phyloP scores from a whole-genome alignment of 1,139 yeast species.

The Pichia sp. region DNA sequence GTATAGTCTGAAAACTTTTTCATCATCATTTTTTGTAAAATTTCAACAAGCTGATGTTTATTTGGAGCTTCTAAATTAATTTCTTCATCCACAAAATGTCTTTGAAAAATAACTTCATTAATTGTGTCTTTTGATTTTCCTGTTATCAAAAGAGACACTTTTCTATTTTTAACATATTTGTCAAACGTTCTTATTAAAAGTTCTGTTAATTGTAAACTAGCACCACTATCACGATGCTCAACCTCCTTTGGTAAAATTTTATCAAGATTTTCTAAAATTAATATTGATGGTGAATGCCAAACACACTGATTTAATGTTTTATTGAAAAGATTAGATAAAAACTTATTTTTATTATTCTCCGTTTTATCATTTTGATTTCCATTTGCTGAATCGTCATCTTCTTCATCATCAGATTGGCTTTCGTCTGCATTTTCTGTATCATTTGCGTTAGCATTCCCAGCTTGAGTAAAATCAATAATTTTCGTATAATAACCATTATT shows the following conservation, averaged over 20 bases:
- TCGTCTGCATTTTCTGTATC: conserved; percentile 16
- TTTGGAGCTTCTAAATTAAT: conserved; percentile 64
- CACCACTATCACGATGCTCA: conserved; percentile 60
- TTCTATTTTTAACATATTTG: conserved; percentile 36
- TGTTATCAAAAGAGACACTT: conserved; percentile 50
- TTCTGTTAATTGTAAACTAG: conserved; percentile 55
- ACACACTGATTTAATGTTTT: conserved; percentile 55
- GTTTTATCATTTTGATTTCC: conserved; percentile 44
- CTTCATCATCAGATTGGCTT: background rate
- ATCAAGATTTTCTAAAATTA: conserved; percentile 79
- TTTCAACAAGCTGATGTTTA: conserved; percentile 49
- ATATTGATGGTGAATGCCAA: conserved; percentile 75
- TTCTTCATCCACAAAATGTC: conserved; percentile 65
- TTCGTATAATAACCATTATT: conserved; percentile 38
- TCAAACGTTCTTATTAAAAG: conserved; percentile 35
- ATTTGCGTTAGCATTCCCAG: conserved; percentile 47
- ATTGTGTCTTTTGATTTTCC: conserved; percentile 60
- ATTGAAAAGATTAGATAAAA: conserved; percentile 43
- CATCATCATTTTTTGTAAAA: conserved; percentile 44
- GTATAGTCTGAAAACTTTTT: conserved; percentile 10
- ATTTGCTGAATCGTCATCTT: background rate
- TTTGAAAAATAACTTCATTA: conserved; percentile 54
- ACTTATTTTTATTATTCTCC: conserved; percentile 52
- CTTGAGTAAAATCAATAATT: conserved; percentile 22
- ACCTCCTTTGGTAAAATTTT: conserved; percentile 63